Evolutionary conservation across 208 protist genomes (phyloP), one percentile per base, ranked within the genome.

Genomic region (Trypanosomatidae sp.): DNA sequence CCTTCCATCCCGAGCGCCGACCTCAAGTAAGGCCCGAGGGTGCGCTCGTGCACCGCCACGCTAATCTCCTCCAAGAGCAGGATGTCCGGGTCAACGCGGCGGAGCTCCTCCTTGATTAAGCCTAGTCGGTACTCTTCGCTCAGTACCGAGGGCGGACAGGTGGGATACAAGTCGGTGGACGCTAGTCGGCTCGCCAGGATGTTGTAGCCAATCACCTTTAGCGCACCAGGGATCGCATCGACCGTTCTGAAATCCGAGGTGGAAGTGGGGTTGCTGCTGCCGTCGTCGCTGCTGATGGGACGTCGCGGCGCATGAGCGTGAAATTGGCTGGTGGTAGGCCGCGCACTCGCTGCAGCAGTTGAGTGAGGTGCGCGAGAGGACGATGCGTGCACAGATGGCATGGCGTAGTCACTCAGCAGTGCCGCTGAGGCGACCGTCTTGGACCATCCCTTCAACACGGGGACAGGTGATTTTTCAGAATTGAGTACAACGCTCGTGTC

Each of bases 201-300:
- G 73, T 97, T 97, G 74, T 97, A 95, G 67, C 83, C 82, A 19
- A 92, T 81, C 53, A 97, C 62, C 65, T 85, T 90, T 36, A 97
- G 30, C 22, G 66, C 73, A 3, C 79, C 76, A 2, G 76, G 76
- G 13, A 76, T 69, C 4, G 66, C 22, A 5, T 74, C 69, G 25
- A 80, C 47, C 25, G 53, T 53, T 66, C 67, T 80, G 4, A 8
- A 22, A 1, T 55, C 43, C 12, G 43, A 22, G 0, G 39, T n/a
- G 10, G n/a, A 60, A 15, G 17, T 30, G 3, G 41, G 13, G 46
- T 19, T 3, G 8, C 52, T 30, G n/a, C 44, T 44, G 36, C 28
- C 8, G 33, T 25, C 64, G 13, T 53, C 66, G 59, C 49, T 2
- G 39, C 60, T 44, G 66, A n/a, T 50, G 22, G 33, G 9, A 30